Base-by-base conservation (phyloP, 306 rosid species). In the Vicia faba region DNA sequence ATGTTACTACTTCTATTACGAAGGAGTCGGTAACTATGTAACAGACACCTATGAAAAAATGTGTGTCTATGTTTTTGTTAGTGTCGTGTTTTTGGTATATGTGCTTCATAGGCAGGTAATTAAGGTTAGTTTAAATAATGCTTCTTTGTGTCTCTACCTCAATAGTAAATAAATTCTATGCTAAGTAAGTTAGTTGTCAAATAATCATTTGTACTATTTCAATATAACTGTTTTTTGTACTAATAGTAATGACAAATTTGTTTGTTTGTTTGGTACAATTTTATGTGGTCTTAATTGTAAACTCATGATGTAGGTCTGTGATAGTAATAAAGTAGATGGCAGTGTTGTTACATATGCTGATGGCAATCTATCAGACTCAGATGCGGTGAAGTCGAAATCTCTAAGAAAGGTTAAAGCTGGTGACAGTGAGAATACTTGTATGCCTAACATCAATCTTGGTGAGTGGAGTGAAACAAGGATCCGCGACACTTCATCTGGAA, bases 241-340 rank as follows among this genome's bases (percentile, higher is more conserved):
- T 39, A 59, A 14, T 12, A 23, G 49, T 39, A 59, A 12, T 15
- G 49, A n/a, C 12, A 67, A 55, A 19, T 64, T 62, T 54, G 38
- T 56, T 67, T 64, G 38, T 56, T 67, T 69, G 44, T 20, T 58
- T 79, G 49, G 35, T 14, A 28, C 56, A 51, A 31, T 18, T 13
- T 61, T 69, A 38, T 41, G 8, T 59, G 60, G 78, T 39, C 23
- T 40, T 33, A 15, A 73, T 70, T 74, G 1, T 50, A 14, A 56
- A 78, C 40, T 78, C 65, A 26, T 80, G 71, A n/a, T 76, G 69
- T 78, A 89, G 96, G 96, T 79, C 58, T 83, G 80, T 88, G 84
- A 85, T 81, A 77, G 75, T 58, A 77, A 73, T 58, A 87, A 84
- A 83, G 88, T 68, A 74, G 81, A 40, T 56, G 79, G 71, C 44